Conservation (phyloP, 2,329 filamentous ascomycete species). For the Dactylonectria macrodidyma region DNA sequence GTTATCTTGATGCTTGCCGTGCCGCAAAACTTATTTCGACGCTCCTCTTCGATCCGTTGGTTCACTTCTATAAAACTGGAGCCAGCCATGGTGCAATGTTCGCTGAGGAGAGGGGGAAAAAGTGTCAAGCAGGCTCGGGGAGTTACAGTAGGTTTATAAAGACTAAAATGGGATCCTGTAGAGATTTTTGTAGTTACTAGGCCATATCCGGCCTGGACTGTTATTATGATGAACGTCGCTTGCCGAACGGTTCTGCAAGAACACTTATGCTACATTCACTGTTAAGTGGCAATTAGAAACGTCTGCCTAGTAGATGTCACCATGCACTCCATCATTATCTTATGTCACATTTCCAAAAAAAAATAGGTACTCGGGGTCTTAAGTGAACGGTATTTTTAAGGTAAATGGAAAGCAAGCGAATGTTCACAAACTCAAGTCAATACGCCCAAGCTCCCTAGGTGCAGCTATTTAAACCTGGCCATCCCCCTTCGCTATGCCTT, state of each 20-base stretch:
- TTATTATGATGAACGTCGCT: not conserved
- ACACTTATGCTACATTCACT: conserved; percentile 1
- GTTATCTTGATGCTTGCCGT: conserved; percentile 7
- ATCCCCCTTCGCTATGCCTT: no score
- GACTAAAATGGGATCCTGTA: not conserved
- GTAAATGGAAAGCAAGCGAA: no score
- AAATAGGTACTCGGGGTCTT: no score
- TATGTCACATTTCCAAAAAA: not conserved
- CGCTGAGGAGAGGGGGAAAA: not conserved
- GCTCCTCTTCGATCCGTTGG: conserved; percentile 8
- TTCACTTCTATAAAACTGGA: conserved; percentile 14
- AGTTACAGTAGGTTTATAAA: conserved; percentile 5
- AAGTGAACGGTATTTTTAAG: no score
- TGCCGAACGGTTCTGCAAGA: conserved; percentile 1
- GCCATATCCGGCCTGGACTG: not conserved
- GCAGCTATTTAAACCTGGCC: no score
- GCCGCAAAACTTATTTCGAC: conserved; percentile 4
- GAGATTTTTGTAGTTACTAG: not conserved
- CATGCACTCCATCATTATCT: not conserved
- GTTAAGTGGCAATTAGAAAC: not conserved
- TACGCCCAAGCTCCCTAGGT: no score
- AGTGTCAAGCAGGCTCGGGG: not conserved
- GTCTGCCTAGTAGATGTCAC: not conserved
- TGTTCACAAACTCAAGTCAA: no score
- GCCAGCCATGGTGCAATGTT: not conserved